These are phyloP conservation scores for Trichoderma sp. DNA, from an alignment of 2,329 filamentous ascomycete genomes.

Conservation along the genomic window DNA sequence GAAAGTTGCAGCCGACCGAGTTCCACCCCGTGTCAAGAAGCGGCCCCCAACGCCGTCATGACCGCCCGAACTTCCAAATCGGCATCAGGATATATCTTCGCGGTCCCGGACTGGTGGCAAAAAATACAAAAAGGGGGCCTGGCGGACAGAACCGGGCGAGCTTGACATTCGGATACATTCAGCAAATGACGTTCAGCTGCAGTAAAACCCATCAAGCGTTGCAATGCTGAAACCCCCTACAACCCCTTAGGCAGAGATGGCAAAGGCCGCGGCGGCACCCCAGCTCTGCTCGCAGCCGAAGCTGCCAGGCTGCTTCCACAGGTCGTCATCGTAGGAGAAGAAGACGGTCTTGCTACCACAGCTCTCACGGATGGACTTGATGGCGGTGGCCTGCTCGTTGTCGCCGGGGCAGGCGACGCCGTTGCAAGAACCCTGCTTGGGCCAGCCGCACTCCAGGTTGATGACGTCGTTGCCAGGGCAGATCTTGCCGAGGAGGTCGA, in stretches of 20 bases:
- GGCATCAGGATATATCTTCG: conserved; percentile 12
- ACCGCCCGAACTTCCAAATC: conserved; percentile 15
- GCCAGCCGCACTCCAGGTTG: conserved; percentile 93
- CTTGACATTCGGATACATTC: conserved; percentile 22
- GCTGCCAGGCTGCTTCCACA: conserved; percentile 74
- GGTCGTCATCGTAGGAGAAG: conserved; percentile 79
- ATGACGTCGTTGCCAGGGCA: conserved; percentile 74
- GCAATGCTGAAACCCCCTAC: not conserved
- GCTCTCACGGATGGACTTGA: conserved; percentile 67
- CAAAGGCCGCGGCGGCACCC: conserved; percentile 54
- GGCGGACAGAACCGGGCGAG: conserved; percentile 11
- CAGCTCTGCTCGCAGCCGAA: conserved; percentile 80
- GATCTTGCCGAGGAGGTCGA: conserved; percentile 67
- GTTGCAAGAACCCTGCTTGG: conserved; percentile 68
- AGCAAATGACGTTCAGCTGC: conserved; percentile 15
- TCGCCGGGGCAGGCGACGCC: conserved; percentile 69
- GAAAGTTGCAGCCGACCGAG: conserved; percentile 11
- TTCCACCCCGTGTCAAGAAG: conserved; percentile 2
- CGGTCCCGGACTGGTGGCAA: not conserved
- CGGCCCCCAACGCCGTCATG: not conserved
- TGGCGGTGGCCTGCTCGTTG: conserved; percentile 69
- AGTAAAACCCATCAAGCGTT: conserved; percentile 14
- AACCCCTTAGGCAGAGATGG: not conserved
- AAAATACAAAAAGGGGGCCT: not conserved
- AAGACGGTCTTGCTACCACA: conserved; percentile 72